Evolutionary conservation across 2,329 filamentous ascomycete species (phyloP).

Genomic region (Calycina herbarum): DNA sequence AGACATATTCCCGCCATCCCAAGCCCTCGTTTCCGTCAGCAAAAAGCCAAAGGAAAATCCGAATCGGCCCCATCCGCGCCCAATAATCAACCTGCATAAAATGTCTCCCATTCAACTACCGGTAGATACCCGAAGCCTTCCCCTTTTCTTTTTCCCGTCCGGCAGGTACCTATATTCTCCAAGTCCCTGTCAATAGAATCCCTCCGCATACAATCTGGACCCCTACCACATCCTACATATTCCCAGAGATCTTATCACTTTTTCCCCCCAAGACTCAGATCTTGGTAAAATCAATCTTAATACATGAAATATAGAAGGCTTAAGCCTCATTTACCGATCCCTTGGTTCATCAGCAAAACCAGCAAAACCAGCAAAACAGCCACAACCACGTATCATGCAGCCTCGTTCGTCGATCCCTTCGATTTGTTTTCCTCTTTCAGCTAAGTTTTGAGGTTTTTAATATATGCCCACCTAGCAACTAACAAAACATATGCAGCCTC

Average conservation of each 20-base stretch:
- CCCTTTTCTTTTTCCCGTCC: neutral
- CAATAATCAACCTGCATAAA: neutral
- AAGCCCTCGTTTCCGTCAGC: neutral
- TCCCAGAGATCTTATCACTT: neutral
- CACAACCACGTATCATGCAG: neutral
- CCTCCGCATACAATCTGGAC: neutral
- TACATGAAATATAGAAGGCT: slow-evolving; percentile 1
- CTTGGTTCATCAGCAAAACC: neutral
- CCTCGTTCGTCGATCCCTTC: neutral
- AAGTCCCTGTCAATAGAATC: neutral
- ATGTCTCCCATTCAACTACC: neutral
- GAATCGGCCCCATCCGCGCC: neutral
- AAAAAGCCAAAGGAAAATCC: neutral
- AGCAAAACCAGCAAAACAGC: neutral
- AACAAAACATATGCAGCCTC: neutral
- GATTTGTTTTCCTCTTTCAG: neutral
- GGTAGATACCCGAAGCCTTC: neutral
- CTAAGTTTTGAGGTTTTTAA: neutral
- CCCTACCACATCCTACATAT: neutral
- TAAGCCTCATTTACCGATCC: neutral
- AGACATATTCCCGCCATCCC: slow-evolving; percentile 1
- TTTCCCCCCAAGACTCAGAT: neutral
- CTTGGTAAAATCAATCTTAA: neutral
- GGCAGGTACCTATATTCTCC: neutral
- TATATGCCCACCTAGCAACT: neutral